Base-by-base conservation (phyloP, 2,329 filamentous ascomycete genomes). In the Tolypocladium album region DNA sequence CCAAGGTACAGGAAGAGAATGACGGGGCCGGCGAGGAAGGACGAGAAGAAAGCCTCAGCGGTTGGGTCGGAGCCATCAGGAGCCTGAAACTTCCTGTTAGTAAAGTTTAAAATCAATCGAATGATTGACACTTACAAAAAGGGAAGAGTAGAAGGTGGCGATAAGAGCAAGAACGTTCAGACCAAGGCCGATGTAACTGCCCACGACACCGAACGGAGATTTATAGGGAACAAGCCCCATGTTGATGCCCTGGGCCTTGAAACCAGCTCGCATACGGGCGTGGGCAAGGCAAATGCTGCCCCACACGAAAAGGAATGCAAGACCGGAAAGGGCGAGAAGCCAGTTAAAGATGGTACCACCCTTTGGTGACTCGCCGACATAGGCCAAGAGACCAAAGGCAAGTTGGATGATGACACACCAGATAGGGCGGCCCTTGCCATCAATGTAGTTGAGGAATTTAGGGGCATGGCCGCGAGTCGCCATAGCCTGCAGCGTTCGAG, bases 401-500 rank as follows among this genome's bases (percentile, higher is more conserved):
- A 87, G 84, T 1, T 89, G 81, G 57, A 89, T 67, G 7, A 78
- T 60, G 65, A 94, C 90, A 52, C 88, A 83, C 40, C 84, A 79
- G 3, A 92, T 78, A 22, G 87, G 91, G 27, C 90, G 87, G 40
- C 90, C 90, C 65, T 86, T 82, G 47, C 87, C 85, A 75, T 91
- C 91, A 64, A 91, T 85, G 74, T 91, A 94, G 60, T 58, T 42
- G 1, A 63, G 42, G 31, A 57, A 50, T 12, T 55, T 40, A 7
- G 61, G 61, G 8, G 58, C 83, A 70, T 94, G 90, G 43, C 40
- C 90, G 89, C 1, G 95, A 81, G 1, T 90, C 90, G 90, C 89
- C 1, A 96, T 81, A 1, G 90, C 90, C 36, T 90, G 89, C 13
- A 96, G 82, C 1, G 90, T 95, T 67, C 91, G 85, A 3, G 89